These are phyloP conservation scores for Nematocida homosporus DNA, from an alignment of 371 early-diverging fungal genomes.

Conservation along the genomic window DNA sequence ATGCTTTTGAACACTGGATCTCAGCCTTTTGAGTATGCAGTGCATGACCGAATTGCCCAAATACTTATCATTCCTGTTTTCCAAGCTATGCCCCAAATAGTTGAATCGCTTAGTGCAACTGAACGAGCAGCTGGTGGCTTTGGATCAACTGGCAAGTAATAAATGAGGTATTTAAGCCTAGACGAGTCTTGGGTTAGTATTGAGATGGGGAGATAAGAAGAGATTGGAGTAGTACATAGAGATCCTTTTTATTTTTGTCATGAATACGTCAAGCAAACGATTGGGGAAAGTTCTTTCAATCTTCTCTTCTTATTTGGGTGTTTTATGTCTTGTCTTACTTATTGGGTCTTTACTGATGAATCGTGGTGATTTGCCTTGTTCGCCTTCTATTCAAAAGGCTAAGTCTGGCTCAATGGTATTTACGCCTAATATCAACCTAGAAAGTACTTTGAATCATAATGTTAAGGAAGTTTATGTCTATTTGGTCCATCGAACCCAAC, in stretches of 20 bases:
- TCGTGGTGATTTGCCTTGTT: slow-evolving; percentile 4
- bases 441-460: slow-evolving; percentile 33
- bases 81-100: slow-evolving; percentile 75
- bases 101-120: slow-evolving; percentile 74
- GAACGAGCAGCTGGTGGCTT: slow-evolving; percentile 80
- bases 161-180: too few relatives aligned
- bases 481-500: slow-evolving; percentile 31
- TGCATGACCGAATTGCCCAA: slow-evolving; percentile 92
- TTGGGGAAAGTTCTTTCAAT: not conserved
- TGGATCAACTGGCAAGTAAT: slow-evolving; percentile 78
- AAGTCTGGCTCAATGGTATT: not conserved
- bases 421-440: slow-evolving; percentile 46
- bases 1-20: slow-evolving; percentile 79
- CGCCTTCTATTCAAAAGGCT: not conserved
- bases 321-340: slow-evolving; percentile 9
- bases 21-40: slow-evolving; percentile 69
- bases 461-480: slow-evolving; percentile 45
- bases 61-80: slow-evolving; percentile 78
- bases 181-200: not conserved
- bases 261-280: slow-evolving; percentile 47
- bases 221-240: slow-evolving; percentile 8
- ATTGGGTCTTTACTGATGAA: slow-evolving; percentile 8
- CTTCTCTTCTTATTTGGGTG: not conserved
- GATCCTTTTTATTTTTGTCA: slow-evolving; percentile 11
- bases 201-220: not conserved